Percentiles rank a stretch among this genome's conserved stretches.
Evolutionary conservation across 768 basidiomycete species (phyloP).

Genomic region (Lentinula detonsa): DNA sequence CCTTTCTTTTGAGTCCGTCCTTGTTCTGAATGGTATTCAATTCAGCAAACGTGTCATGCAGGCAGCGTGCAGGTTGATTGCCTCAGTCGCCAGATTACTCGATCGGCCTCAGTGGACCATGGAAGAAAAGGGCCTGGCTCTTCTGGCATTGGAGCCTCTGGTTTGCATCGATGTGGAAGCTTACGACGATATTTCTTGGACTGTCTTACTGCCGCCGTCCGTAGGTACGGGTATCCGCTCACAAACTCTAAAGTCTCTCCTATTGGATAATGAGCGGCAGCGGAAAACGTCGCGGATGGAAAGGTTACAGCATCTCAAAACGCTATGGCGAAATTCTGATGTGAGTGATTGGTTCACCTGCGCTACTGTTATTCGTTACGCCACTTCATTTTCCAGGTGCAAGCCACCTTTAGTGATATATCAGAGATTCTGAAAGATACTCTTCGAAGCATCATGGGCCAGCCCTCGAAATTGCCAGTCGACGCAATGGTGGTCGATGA

Average conservation of each 20-base stretch:
- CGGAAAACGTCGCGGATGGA: slow-evolving; percentile 10
- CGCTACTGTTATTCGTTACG: not conserved
- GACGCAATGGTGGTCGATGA: slow-evolving; percentile 31
- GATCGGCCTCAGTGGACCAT: slow-evolving; percentile 45
- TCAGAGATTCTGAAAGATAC: slow-evolving; percentile 29
- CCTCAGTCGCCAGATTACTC: slow-evolving; percentile 29
- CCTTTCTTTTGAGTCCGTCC: slow-evolving; percentile 62
- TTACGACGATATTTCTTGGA: slow-evolving; percentile 24
- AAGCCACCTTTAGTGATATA: slow-evolving; percentile 32
- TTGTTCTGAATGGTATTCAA: slow-evolving; percentile 59
- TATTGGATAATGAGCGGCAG: slow-evolving; percentile 8
- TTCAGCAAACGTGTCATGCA: slow-evolving; percentile 59
- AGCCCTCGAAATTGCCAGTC: slow-evolving; percentile 14
- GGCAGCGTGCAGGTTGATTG: slow-evolving; percentile 47
- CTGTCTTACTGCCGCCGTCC: slow-evolving; percentile 42
- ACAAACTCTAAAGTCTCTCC: slow-evolving; percentile 37
- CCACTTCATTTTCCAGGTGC: slow-evolving; percentile 35
- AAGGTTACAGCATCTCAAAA: slow-evolving; percentile 41
- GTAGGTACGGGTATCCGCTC: slow-evolving; percentile 57
- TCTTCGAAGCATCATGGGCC: slow-evolving; percentile 32
- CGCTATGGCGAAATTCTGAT: slow-evolving; percentile 65
- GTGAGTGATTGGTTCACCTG: slow-evolving; percentile 33
- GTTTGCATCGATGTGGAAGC: slow-evolving; percentile 30
- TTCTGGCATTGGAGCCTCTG: slow-evolving; percentile 63
- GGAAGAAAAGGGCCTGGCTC: slow-evolving; percentile 58